Evolutionary conservation across 139 green algal species (phyloP).

Genomic region (Haematococcus sp.): DNA sequence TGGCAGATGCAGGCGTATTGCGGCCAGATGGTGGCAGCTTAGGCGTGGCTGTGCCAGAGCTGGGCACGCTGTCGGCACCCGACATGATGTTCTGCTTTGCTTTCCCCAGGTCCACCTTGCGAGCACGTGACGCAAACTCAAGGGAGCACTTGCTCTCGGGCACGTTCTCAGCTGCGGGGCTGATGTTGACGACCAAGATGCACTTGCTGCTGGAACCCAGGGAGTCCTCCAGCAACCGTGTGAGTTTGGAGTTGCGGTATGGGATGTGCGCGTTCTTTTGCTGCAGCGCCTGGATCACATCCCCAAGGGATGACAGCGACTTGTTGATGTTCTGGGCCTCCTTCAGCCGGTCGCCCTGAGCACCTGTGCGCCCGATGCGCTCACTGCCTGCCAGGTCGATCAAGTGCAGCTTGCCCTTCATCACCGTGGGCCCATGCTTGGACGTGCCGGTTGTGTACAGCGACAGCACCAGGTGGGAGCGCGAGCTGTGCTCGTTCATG

Average conservation of each 20-base stretch:
- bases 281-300: conserved; percentile 71
- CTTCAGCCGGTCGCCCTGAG: conserved; percentile 65
- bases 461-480: conserved; percentile 72
- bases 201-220: conserved; percentile 51
- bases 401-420: conserved; percentile 61
- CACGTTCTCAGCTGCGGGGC: conserved; percentile 46
- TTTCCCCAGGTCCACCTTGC: conserved; percentile 42
- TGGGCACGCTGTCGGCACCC: too few relatives aligned
- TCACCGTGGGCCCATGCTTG: conserved; percentile 2
- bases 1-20: too few relatives aligned
- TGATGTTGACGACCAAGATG: conserved; percentile 42
- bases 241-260: conserved; percentile 67
- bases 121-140: conserved; percentile 61
- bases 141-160: conserved; percentile 63
- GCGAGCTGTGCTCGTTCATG: conserved; percentile 77
- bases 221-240: conserved; percentile 60
- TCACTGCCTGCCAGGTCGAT: conserved; percentile 73
- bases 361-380: conserved; percentile 46
- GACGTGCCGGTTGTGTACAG: conserved; percentile 41
- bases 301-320: conserved; percentile 59
- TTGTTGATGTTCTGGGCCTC: conserved; percentile 87
- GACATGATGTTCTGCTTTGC: too few relatives aligned
- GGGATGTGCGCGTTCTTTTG: conserved; percentile 59
- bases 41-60: too few relatives aligned
- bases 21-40: too few relatives aligned